A percentile compares a stretch with the other conserved stretches of the same genome.
phyloP scores from a whole-genome alignment of 495 filamentous ascomycete species.

The Aspergillus heteromorphus region DNA sequence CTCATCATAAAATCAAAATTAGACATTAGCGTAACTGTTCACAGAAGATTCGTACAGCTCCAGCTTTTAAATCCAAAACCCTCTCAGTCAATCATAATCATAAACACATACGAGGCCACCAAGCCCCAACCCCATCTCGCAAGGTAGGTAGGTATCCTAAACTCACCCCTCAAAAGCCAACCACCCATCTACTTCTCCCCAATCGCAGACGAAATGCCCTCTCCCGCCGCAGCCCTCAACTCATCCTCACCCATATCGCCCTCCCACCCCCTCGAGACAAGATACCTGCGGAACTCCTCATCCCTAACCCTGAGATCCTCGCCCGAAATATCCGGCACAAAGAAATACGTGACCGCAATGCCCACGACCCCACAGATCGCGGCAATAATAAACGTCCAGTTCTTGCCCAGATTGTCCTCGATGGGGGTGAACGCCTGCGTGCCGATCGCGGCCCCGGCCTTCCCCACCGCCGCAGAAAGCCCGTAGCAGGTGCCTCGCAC shows the following conservation, averaged over 20 bases:
- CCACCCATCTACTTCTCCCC: background rate
- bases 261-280: background rate
- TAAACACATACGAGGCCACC: too few species aligned
- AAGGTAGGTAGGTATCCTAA: too few species aligned
- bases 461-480: background rate
- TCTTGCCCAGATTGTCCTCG: background rate
- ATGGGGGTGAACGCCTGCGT: conserved; percentile 1
- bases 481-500: background rate
- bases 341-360: background rate
- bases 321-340: background rate
- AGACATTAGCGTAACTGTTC: too few species aligned
- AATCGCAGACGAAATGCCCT: background rate
- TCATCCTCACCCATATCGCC: background rate
- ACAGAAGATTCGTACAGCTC: too few species aligned
- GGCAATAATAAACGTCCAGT: background rate
- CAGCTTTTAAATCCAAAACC: too few species aligned
- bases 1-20: too few species aligned
- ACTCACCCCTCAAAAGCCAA: background rate
- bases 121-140: too few species aligned
- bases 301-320: background rate
- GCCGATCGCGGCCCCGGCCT: background rate
- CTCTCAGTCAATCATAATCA: too few species aligned
- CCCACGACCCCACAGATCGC: background rate
- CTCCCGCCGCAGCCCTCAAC: background rate
- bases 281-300: background rate